Percentiles rank a stretch among this genome's conserved stretches.
phyloP scores from a whole-genome alignment of 179 eudicot genomes.

The Spergularia azorica region DNA sequence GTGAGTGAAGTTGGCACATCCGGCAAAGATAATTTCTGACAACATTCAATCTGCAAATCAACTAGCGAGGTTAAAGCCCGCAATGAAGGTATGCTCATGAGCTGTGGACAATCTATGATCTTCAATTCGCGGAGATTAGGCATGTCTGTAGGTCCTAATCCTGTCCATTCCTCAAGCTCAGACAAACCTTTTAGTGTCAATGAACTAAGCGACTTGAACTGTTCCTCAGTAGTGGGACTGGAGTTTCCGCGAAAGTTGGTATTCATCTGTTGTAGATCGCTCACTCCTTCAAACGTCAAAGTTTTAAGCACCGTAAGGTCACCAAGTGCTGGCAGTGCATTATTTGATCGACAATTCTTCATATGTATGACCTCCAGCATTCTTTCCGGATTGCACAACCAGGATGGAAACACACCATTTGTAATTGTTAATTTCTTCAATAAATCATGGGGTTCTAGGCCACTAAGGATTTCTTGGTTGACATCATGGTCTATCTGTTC shows the following conservation, averaged over 20 bases:
- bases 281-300: not conserved
- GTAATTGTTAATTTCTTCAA: not conserved
- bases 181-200: not conserved
- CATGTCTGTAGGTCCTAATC: not conserved
- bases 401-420: not conserved
- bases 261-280: not conserved
- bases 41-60: not conserved
- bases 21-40: not conserved
- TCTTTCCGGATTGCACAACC: not conserved
- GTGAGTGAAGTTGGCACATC: not conserved
- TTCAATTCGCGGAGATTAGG: not conserved
- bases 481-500: no score
- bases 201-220: not conserved
- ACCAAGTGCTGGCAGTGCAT: not conserved
- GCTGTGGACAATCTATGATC: not conserved
- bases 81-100: not conserved
- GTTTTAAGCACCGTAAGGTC: not conserved
- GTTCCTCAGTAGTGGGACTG: not conserved
- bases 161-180: not conserved
- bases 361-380: not conserved
- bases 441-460: not conserved
- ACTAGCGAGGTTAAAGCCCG: not conserved
- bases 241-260: not conserved
- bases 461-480: not conserved
- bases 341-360: not conserved